These are phyloP conservation scores for Leccinum longicurvipes DNA, from an alignment of 768 basidiomycete genomes.

Conservation along the genomic window DNA sequence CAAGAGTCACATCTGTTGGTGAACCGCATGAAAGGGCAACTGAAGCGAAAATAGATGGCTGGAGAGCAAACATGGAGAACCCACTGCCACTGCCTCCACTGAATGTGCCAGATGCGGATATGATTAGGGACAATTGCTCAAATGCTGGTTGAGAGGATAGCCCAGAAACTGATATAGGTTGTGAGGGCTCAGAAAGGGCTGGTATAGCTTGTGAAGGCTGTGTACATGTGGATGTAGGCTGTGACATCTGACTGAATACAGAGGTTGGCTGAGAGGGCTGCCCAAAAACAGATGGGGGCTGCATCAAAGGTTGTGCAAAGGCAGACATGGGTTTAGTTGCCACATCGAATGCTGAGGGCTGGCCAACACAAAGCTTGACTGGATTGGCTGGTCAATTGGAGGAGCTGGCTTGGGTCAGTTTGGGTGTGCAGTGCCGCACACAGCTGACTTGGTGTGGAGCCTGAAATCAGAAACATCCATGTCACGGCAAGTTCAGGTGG, in stretches of 20 bases:
- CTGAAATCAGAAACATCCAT: no score
- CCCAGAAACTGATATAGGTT: slow-evolving; percentile 32
- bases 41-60: slow-evolving; percentile 41
- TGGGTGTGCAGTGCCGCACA: no score
- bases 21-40: slow-evolving; percentile 5
- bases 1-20: slow-evolving; percentile 2
- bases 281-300: slow-evolving; percentile 33
- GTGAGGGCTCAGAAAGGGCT: slow-evolving; percentile 32
- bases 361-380: slow-evolving; percentile 34
- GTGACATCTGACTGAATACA: slow-evolving; percentile 36
- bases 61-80: slow-evolving; percentile 50
- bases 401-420: no score
- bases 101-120: slow-evolving; percentile 52
- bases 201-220: slow-evolving; percentile 26
- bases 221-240: slow-evolving; percentile 28
- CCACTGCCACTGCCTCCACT: slow-evolving; percentile 40
- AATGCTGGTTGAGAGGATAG: slow-evolving; percentile 34
- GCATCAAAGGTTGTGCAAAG: slow-evolving; percentile 26
- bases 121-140: slow-evolving; percentile 41
- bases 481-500: no score
- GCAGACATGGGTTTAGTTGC: slow-evolving; percentile 26
- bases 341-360: slow-evolving; percentile 35
- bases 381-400: slow-evolving; percentile 33
- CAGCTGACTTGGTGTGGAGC: no score
- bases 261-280: slow-evolving; percentile 33